phyloP scores from a whole-genome alignment of 495 filamentous ascomycete genomes.

The Neurospora pannonica region DNA sequence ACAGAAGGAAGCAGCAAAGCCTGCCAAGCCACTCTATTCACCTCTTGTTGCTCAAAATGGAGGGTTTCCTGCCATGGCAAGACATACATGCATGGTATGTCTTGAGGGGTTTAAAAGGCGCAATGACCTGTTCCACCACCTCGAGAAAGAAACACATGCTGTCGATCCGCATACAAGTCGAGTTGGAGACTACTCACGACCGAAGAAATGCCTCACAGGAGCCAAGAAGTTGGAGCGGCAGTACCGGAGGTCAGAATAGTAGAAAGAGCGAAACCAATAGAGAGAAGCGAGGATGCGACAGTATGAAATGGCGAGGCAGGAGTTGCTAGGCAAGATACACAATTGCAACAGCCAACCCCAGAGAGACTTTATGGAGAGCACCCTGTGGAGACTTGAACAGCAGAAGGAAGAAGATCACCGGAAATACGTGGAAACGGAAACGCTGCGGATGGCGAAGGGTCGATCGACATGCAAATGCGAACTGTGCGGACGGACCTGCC shows the following conservation, averaged over 20 bases:
- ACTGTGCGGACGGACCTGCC: background rate
- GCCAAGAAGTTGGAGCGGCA: background rate
- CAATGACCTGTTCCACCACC: background rate
- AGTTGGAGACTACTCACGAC: too few species aligned
- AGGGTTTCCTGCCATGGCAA: background rate
- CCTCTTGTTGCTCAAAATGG: background rate
- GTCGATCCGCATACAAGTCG: too few species aligned
- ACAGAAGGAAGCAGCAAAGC: background rate
- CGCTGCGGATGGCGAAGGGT: background rate
- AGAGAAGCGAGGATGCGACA: background rate
- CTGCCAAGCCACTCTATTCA: background rate
- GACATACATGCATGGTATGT: background rate
- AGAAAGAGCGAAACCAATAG: background rate
- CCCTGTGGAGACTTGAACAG: background rate
- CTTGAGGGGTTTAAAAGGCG: background rate
- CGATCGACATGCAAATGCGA: background rate
- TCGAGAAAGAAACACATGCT: background rate
- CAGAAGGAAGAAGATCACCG: background rate
- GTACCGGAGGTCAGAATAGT: too few species aligned
- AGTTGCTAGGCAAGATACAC: background rate
- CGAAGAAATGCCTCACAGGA: too few species aligned
- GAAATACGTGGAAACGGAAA: background rate
- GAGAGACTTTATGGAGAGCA: background rate
- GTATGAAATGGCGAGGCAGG: background rate
- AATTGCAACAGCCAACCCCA: background rate